Evolutionary conservation across 2,329 filamentous ascomycete species (phyloP), one percentile per base, ranked within the genome.

Genomic region (Ceratocystis ficicola): DNA sequence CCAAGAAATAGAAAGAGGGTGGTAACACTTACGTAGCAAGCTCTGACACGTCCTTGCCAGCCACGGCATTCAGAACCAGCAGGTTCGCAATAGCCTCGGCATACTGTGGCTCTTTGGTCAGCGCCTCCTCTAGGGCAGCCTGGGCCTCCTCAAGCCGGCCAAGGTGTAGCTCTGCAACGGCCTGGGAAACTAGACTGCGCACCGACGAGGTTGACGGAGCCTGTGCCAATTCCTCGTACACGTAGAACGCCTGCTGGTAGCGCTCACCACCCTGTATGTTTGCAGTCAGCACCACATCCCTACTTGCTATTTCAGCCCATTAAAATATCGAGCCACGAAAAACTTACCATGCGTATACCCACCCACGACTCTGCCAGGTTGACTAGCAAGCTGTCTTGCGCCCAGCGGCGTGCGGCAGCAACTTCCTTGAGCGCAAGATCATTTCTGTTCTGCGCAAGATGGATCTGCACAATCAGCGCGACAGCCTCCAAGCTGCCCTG

Each of bases 341-440:
- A 28, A 77, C 82, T 69, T 82, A 94, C 90, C 76, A 93, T 80
- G 75, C 94, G 83, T 75, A 97, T 76, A 32, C 91, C 92, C 69
- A 96, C 89, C 94, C 93, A 99, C 6, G 90, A 90, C 77, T 99
- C 94, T 6, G 92, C 92, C 70, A 99, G 77, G 76, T 99, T 97
- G 70, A 97, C 90, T 62, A 97, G 80, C 48, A 97, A 78, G 70
- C 88, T 95, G 74, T 97, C 94, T 76, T 99, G 93, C 6, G 93
- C 94, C 89, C 93, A 97, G 76, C 90, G 84, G 74, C 92, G 85
- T 44, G 94, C 94, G 44, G 88, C 85, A 63, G 86, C 80, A 46
- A 95, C 91, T 77, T 96, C 93, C 76, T 96, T 96, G 12, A 91
- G 72, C 1, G 94, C 94, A 62, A 96, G 84, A 75, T 97, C 93